These are phyloP conservation scores for Aspergillus conjunctus DNA, from an alignment of 495 filamentous ascomycete species.

Conservation along the genomic window DNA sequence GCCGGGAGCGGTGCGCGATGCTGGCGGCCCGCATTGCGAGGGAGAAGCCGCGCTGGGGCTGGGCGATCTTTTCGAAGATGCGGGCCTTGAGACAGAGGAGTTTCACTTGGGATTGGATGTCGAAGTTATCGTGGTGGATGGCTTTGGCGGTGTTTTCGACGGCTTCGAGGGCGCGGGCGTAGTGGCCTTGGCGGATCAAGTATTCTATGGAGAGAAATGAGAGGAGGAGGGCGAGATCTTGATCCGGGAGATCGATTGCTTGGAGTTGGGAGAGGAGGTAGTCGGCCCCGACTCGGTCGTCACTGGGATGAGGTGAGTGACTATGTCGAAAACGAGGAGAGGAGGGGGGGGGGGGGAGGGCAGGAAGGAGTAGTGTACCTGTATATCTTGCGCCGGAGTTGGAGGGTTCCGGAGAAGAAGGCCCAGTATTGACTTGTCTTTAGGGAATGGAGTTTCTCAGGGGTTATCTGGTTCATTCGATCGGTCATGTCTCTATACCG, in stretches of 20 bases:
- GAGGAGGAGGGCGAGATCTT: conserved; percentile 72
- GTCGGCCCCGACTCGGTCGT: conserved; percentile 68
- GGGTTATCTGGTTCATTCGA: conserved; percentile 66
- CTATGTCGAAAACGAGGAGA: neutral
- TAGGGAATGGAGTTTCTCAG: conserved; percentile 68
- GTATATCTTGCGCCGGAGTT: conserved; percentile 69
- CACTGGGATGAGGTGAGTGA: conserved; percentile 41
- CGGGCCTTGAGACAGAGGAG: conserved; percentile 76
- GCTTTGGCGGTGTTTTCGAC: conserved; percentile 67
- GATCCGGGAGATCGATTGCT: conserved; percentile 58
- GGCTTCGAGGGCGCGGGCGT: conserved; percentile 62
- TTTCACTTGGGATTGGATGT: conserved; percentile 73
- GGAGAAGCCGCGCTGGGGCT: conserved; percentile 80
- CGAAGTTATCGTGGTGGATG: conserved; percentile 69
- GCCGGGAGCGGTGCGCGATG: conserved; percentile 69
- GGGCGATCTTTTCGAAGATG: conserved; percentile 68
- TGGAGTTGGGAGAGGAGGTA: conserved; percentile 63
- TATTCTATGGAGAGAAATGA: conserved; percentile 71
- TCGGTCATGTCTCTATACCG: conserved; percentile 70
- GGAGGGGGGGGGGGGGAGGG: neutral
- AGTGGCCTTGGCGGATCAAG: conserved; percentile 63
- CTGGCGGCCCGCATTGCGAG: conserved; percentile 78
- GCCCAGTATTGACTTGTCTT: conserved; percentile 81
- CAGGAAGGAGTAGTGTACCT: conserved; percentile 39
- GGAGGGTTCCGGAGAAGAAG: conserved; percentile 70